Percentiles rank a stretch among this genome's conserved stretches.
Conservation (phyloP, 2,329 filamentous ascomycete species). For the Cladosporium sp. region DNA sequence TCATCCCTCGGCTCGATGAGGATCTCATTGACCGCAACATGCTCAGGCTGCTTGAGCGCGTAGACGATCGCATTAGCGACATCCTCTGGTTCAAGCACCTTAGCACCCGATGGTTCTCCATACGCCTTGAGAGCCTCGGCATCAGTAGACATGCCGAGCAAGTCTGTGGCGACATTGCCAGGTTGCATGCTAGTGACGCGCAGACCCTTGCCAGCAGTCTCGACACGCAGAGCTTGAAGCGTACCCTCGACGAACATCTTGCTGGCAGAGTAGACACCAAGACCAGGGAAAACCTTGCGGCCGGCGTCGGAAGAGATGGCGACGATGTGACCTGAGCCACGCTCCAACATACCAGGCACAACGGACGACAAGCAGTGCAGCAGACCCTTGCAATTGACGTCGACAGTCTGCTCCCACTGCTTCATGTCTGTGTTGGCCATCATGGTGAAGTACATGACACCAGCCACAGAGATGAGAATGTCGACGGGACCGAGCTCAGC, state of each 20-base stretch:
- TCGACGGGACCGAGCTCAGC: constrained; percentile 71
- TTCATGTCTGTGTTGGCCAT: constrained; percentile 75
- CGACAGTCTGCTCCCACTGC: constrained; percentile 80
- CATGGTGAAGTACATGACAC: constrained; percentile 88
- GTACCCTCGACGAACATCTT: constrained; percentile 87
- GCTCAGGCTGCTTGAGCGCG: constrained; percentile 70
- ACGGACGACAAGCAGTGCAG: constrained; percentile 70
- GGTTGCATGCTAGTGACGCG: constrained; percentile 76
- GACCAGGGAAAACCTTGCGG: constrained; percentile 77
- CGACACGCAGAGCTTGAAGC: constrained; percentile 71
- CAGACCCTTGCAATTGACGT: constrained; percentile 84
- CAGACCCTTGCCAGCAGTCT: constrained; percentile 73
- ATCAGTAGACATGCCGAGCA: constrained; percentile 75
- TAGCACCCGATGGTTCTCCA: constrained; percentile 72
- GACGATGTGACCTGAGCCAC: constrained; percentile 71
- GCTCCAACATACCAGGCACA: constrained; percentile 70
- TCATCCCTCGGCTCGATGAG: constrained; percentile 77
- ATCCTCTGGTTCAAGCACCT: constrained; percentile 73
- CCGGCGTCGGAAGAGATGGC: constrained; percentile 82
- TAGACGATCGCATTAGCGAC: constrained; percentile 73
- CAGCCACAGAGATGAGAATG: constrained; percentile 77
- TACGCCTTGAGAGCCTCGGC: constrained; percentile 76
- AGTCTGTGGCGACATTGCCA: constrained; percentile 73
- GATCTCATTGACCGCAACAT: constrained; percentile 79
- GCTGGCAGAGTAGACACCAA: constrained; percentile 79